Evolutionary conservation across 179 eudicot species (phyloP), one percentile per base, ranked within the genome.

Genomic region (Silene noctiflora): DNA sequence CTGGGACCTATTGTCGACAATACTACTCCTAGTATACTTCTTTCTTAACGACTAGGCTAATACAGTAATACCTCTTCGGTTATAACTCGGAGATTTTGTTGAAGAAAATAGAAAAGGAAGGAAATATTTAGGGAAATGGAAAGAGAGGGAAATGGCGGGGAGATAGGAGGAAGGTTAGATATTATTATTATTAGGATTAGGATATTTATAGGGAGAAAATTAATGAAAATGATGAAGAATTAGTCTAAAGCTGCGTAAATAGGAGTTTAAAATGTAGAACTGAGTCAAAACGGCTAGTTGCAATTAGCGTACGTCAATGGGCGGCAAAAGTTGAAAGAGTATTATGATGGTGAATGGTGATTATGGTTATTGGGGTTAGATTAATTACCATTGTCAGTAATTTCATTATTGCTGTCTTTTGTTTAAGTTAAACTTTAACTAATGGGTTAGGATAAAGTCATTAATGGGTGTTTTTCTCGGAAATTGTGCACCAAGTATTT

Each of bases 121-220:
- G 67, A 11, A 35, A 55, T 48, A 29, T 13, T 3, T 14, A 13
- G n/a, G 24, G 63, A 51, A 69, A 48, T 29, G 27, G 55, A 39
- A 3, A 59, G 74, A 79, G 76, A 39, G 65, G 48, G 65, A 46
- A 61, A 67, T 68, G 78, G 82, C 75, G 82, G 75, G 75, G 51
- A 74, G 58, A 65, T 79, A 74, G 75, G 80, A 53, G 7, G 60
- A 58, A 60, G 68, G 77, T 67, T 73, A 55, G 72, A 73, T 72
- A 21, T 20, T 59, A 46, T 4, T 2, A 29, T 2, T 25, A 25
- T 25, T 25, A 29, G 33, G 3, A 29, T 29, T 29, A 33, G 39
- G 67, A 53, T 48, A 58, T 77, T 58, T 29, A 69, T 77, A 71
- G 3, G 10, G 7, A n/a, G 22, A 72, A 42, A 53, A 21, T 12